Evolutionary conservation across 345 rosid species (phyloP).

Genomic region (Laguncularia racemosa): DNA sequence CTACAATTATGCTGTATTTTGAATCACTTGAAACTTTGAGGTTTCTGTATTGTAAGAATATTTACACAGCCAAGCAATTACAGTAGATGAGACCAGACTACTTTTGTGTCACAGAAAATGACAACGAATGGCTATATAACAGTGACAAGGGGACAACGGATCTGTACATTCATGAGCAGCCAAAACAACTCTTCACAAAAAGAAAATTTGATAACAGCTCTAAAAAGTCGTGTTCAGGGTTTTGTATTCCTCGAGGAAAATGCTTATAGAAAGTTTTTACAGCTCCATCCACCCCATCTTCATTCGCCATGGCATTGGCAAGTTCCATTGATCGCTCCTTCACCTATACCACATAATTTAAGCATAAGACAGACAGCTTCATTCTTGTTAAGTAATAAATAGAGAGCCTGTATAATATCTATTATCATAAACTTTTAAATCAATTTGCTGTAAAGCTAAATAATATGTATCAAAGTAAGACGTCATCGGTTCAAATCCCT

Average conservation of each 20-base stretch:
- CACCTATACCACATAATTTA: slow-evolving; percentile 18
- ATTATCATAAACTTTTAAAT: too few species aligned
- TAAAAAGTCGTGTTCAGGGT: slow-evolving; percentile 4
- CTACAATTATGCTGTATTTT: too few species aligned
- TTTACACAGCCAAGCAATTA: too few species aligned
- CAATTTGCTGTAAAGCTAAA: too few species aligned
- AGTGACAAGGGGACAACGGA: not conserved
- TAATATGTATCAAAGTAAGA: too few species aligned
- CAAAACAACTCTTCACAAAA: slow-evolving; percentile 29
- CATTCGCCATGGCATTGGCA: slow-evolving; percentile 33
- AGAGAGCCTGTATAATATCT: too few species aligned
- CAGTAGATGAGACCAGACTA: not conserved
- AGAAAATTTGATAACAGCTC: slow-evolving; percentile 10
- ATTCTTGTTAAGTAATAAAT: not conserved
- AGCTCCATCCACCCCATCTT: slow-evolving; percentile 46
- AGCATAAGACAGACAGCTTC: too few species aligned
- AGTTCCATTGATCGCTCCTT: slow-evolving; percentile 28
- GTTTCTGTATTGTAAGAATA: too few species aligned
- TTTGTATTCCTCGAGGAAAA: slow-evolving; percentile 15
- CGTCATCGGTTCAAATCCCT: too few species aligned
- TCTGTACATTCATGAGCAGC: slow-evolving; percentile 12
- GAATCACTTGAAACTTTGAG: too few species aligned
- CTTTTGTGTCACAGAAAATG: not conserved
- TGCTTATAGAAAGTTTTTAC: slow-evolving; percentile 53
- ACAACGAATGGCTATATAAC: not conserved